Evolutionary conservation across 768 basidiomycete species (phyloP).

Genomic region (Tulasnella sp.): DNA sequence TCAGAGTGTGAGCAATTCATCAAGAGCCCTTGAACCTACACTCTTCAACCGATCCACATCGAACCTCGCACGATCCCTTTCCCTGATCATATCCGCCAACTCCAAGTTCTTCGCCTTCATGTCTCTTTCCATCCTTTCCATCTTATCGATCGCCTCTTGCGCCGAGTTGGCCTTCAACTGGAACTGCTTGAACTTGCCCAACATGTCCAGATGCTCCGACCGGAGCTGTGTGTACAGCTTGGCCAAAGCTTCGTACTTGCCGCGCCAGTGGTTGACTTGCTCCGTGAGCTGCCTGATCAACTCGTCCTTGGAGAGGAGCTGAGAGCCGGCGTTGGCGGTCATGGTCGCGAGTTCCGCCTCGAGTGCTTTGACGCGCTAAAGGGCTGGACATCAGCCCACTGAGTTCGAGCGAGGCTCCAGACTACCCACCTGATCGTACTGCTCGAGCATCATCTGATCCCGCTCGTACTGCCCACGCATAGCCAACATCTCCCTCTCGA

Average conservation of each 20-base stretch:
- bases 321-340: slow-evolving; percentile 64
- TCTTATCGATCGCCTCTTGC: slow-evolving; percentile 93
- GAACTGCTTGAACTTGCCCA: slow-evolving; percentile 93
- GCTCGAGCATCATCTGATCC: slow-evolving; percentile 93
- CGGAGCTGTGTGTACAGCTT: slow-evolving; percentile 98
- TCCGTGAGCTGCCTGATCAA: slow-evolving; percentile 92
- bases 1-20: neutral
- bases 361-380: slow-evolving; percentile 85
- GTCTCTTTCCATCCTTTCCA: slow-evolving; percentile 98
- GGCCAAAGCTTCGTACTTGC: slow-evolving; percentile 96
- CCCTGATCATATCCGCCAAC: slow-evolving; percentile 96
- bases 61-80: slow-evolving; percentile 90
- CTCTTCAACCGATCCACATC: slow-evolving; percentile 90
- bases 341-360: slow-evolving; percentile 78
- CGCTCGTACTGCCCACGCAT: slow-evolving; percentile 97
- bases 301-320: slow-evolving; percentile 87
- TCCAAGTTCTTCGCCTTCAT: slow-evolving; percentile 98
- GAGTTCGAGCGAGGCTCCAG: neutral
- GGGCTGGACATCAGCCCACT: slow-evolving; percentile 10
- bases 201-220: slow-evolving; percentile 93
- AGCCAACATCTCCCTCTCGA: slow-evolving; percentile 80
- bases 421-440: slow-evolving; percentile 78
- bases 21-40: slow-evolving; percentile 20
- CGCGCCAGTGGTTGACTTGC: slow-evolving; percentile 93
- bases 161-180: slow-evolving; percentile 97